Base-by-base conservation (phyloP, 2,329 filamentous ascomycete genomes). In the Trichoderma atrobrunneum region DNA sequence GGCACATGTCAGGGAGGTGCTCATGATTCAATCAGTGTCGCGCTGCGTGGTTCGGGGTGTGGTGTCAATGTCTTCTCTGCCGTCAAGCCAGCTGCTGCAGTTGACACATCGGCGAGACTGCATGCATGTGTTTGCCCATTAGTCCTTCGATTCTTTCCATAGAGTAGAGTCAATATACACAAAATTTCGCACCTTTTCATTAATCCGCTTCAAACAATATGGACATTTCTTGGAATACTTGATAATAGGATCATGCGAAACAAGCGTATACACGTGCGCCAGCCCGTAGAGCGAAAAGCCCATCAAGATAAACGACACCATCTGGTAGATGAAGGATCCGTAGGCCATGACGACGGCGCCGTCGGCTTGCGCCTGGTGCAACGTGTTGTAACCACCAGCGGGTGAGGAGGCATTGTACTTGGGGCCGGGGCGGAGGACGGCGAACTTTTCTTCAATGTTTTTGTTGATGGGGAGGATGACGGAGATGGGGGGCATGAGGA, bases 391-490 rank as follows among this genome's bases (percentile, higher is more conserved):
- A 3, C 89, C 89, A n/a, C 81, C 89, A 21, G 81, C 79, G 34
- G 32, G 54, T 1, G 54, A 57, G 5, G 84, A 81, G 1, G 82
- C 77, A 30, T 82, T 81, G 74, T 85, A 89, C 72, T 87, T 84
- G 3, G 88, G 86, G 0, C 91, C 91, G 0, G 82, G 78, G 48
- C 84, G 85, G 32, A 93, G 80, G 7, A 93, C 87, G 0, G 91
- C 88, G 78, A 94, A 94, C 79, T 93, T 93, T 81, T 93, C 88
- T 77, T 92, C 90, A 77, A 94, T 86, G 78, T 93, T 93, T 74
- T 88, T 88, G 76, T 91, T 87, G 71, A 93, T 82, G 63, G 92
- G 92, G 5, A 92, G 86, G 26, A 94, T 82, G 56, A 93, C 82
- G 2, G 91, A 92, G 32, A 94, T 83, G 0, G 92, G 85, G 6